Evolutionary conservation across 176 grass and related monocot species (phyloP).

Genomic region (Aechmea fasciata): DNA sequence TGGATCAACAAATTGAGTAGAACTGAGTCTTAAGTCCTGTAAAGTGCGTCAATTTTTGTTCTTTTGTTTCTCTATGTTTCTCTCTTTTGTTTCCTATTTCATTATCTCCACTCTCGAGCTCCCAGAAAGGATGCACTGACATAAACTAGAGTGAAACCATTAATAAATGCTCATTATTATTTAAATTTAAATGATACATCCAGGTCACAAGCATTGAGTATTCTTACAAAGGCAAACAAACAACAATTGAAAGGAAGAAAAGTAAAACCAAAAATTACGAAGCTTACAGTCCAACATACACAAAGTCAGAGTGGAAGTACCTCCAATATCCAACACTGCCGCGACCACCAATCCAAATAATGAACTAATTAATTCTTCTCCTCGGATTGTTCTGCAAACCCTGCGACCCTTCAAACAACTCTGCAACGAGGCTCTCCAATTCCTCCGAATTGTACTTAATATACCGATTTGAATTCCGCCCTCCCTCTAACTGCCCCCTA

Average conservation of each 20-base stretch:
- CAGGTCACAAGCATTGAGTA: constrained; percentile 24
- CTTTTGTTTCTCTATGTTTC: too few species aligned
- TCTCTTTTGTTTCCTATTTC: too few species aligned
- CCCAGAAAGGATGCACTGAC: neutral
- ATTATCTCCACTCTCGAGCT: too few species aligned
- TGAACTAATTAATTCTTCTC: constrained; percentile 37
- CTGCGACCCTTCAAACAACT: constrained; percentile 74
- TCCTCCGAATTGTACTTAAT: constrained; percentile 88
- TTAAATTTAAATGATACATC: constrained; percentile 25
- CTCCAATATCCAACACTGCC: constrained; percentile 23
- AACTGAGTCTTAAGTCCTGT: too few species aligned
- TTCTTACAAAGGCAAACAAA: constrained; percentile 28
- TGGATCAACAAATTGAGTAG: too few species aligned
- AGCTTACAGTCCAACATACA: constrained; percentile 18
- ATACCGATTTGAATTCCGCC: constrained; percentile 46
- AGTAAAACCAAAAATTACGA: constrained; percentile 33
- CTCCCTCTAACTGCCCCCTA: constrained; percentile 56
- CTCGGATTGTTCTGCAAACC: neutral
- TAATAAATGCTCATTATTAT: constrained; percentile 14
- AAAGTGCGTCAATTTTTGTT: too few species aligned
- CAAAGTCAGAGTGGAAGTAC: constrained; percentile 23
- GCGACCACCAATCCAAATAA: constrained; percentile 20
- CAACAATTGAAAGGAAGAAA: constrained; percentile 20
- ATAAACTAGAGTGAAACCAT: constrained; percentile 15
- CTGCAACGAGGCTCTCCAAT: constrained; percentile 67